phyloP scores from a whole-genome alignment of 2,329 filamentous ascomycete species.

The Claviceps digitariae region DNA sequence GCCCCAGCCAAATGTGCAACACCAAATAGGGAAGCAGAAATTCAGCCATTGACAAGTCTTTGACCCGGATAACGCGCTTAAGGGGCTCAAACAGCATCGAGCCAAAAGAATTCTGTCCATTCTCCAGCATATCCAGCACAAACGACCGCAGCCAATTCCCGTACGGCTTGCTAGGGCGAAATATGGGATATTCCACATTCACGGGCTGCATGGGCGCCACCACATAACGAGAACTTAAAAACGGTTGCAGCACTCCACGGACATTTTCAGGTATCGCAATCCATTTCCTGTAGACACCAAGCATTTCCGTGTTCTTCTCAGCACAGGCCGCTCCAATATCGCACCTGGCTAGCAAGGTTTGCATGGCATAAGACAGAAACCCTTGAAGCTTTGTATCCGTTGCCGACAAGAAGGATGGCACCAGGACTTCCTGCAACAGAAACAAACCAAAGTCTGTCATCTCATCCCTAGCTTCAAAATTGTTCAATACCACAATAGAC shows the following conservation, averaged over 20 bases:
- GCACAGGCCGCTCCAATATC: conserved; percentile 50
- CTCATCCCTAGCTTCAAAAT: conserved; percentile 68
- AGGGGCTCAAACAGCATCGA: conserved; percentile 69
- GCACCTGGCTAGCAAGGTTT: conserved; percentile 70
- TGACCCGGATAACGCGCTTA: conserved; percentile 68
- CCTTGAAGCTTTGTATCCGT: conserved; percentile 81
- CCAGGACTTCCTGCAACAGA: conserved; percentile 72
- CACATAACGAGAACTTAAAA: conserved; percentile 70
- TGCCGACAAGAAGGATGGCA: conserved; percentile 81
- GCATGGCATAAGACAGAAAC: conserved; percentile 88
- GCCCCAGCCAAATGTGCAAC: conserved; percentile 68
- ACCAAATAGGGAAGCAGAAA: conserved; percentile 83
- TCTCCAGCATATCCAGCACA: conserved; percentile 69
- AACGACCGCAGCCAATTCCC: conserved; percentile 70
- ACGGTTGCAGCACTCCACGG: conserved; percentile 74
- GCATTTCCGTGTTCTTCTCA: conserved; percentile 23
- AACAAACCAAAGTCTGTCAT: conserved; percentile 77
- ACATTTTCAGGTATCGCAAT: conserved; percentile 60
- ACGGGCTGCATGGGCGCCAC: conserved; percentile 49
- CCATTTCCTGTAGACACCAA: conserved; percentile 60
- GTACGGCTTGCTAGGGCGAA: conserved; percentile 53
- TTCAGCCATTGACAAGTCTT: conserved; percentile 73
- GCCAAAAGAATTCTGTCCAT: conserved; percentile 60
- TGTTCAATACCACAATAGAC: conserved; percentile 75
- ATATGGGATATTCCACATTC: conserved; percentile 63